A percentile compares a stretch with the other conserved stretches of the same genome.
These are phyloP conservation scores for Neurospora sp. DNA, from an alignment of 495 filamentous ascomycete species.

Conservation along the genomic window DNA sequence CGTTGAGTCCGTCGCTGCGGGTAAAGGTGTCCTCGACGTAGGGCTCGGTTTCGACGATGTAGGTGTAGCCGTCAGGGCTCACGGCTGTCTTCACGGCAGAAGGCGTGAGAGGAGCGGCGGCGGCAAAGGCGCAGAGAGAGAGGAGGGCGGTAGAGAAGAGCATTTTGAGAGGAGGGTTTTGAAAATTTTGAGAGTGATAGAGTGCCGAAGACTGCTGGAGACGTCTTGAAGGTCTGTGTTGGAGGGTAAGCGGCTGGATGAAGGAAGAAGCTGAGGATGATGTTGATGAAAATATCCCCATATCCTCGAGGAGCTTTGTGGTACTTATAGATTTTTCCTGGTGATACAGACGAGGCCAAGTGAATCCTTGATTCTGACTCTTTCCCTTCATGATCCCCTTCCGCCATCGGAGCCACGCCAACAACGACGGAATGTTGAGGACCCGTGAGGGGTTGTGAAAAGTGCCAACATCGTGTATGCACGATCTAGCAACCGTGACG, in stretches of 20 bases:
- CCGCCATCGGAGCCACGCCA: not conserved
- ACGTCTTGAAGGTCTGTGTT: not conserved
- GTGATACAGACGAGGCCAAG: not conserved
- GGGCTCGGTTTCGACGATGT: not conserved
- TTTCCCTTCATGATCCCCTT: not conserved
- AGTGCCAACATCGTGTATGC: not conserved
- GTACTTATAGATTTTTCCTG: not conserved
- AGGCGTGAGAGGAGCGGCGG: not conserved
- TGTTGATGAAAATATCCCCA: not conserved
- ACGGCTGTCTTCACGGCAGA: not conserved
- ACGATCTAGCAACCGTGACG: not conserved
- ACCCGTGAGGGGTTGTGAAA: not conserved
- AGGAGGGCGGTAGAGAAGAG: not conserved
- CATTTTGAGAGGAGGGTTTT: not conserved
- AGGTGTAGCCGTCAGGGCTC: not conserved
- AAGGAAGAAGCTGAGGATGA: not conserved
- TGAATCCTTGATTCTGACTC: not conserved
- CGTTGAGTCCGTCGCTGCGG: not conserved
- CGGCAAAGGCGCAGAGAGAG: not conserved
- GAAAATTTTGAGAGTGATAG: not conserved
- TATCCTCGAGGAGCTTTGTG: not conserved
- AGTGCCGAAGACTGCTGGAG: not conserved
- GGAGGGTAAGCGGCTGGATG: not conserved
- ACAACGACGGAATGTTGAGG: not conserved
- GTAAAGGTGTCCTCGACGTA: not conserved